A percentile compares a stretch with the other conserved stretches of the same genome.
These are phyloP conservation scores for Thelonectria rubi DNA, from an alignment of 2,329 filamentous ascomycete genomes.

Conservation along the genomic window DNA sequence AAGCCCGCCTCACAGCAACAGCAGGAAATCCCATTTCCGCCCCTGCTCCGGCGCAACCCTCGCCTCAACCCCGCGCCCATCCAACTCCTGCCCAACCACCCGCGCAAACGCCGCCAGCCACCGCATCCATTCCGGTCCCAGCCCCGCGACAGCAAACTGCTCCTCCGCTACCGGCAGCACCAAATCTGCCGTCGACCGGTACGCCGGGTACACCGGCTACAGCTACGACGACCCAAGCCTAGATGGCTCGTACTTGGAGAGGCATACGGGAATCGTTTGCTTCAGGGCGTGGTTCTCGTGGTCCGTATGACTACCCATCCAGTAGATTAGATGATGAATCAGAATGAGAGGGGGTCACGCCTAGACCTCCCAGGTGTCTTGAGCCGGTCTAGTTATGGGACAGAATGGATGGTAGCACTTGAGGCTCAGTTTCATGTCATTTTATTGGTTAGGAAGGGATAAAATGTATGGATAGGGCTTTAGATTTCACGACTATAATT, in stretches of 20 bases:
- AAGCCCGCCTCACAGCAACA: neutral
- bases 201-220: neutral
- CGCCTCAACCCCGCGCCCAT: neutral
- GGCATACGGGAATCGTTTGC: neutral
- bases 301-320: neutral
- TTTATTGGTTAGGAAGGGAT: too few species aligned
- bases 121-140: neutral
- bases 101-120: neutral
- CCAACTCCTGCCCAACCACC: neutral
- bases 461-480: too few species aligned
- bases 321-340: conserved; percentile 6
- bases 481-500: too few species aligned
- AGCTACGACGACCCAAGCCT: neutral
- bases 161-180: neutral
- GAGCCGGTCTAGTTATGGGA: too few species aligned
- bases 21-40: neutral
- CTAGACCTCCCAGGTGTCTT: conserved; percentile 8
- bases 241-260: neutral
- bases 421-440: too few species aligned
- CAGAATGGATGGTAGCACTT: too few species aligned
- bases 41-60: neutral
- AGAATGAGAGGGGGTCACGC: conserved; percentile 4
- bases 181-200: neutral
- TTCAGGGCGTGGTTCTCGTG: neutral
- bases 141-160: neutral